Base-by-base conservation (phyloP, 2,329 filamentous ascomycete genomes). In the Arthroderma uncinatum region DNA sequence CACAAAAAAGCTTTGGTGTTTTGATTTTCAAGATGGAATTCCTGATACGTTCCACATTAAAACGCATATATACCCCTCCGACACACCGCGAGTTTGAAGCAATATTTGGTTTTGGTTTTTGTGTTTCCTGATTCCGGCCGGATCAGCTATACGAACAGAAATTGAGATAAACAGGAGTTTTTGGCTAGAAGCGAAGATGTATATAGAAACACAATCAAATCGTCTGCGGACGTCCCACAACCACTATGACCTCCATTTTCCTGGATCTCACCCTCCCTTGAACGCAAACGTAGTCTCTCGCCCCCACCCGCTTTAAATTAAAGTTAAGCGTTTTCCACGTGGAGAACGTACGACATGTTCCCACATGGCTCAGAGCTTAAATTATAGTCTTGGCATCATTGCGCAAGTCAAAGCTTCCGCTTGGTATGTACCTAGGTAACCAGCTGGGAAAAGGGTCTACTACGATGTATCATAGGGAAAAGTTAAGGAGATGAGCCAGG, bases 101-200 rank as follows among this genome's bases (percentile, higher is more conserved):
- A n/a, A 42, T 21, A 9, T 42, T 42, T 42, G 19, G 19, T 42
- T 42, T 42, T 25, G 25, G 12, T 48, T 48, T 2, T 48, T 48
- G 44, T 48, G 44, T 48, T 48, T 48, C 23, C 44, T 28, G 44
- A 48, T 48, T 48, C 44, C 44, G 44, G 44, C 44, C 44, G 44
- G 44, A 28, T 48, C 44, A 28, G 44, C 23, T 48, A 48, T 48
- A 48, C 44, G 12, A 25, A 30, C 21, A 48, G 44, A 48, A 48
- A 48, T 8, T 30, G 21, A 14, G 23, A n/a, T 28, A 30, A 12
- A 48, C 4, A 48, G n/a, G 44, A 21, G 28, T 19, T 48, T 48
- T 30, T 30, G 44, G 42, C 5, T 48, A 48, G 44, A 48, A 21
- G 42, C 6, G 44, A 9, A 23, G 21, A n/a, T 48, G 44, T 48